Evolutionary conservation across 768 basidiomycete species (phyloP).

Genomic region (Trametes cingulata): DNA sequence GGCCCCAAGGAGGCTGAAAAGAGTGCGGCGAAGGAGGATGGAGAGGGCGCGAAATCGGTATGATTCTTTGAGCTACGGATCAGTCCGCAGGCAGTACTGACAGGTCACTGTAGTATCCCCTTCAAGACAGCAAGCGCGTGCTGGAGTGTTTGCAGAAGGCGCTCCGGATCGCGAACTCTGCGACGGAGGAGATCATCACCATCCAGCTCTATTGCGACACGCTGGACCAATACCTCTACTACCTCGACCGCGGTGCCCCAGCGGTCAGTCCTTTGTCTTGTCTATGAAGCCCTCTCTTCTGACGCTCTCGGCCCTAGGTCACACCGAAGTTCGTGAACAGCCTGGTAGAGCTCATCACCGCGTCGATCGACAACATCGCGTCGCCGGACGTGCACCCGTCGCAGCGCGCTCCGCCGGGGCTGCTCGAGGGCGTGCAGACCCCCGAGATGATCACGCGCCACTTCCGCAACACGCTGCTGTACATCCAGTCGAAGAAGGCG

Average conservation of each 20-base stretch:
- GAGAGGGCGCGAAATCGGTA: slow-evolving; percentile 41
- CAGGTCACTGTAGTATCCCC: slow-evolving; percentile 57
- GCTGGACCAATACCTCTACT: slow-evolving; percentile 93
- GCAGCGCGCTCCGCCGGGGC: slow-evolving; percentile 81
- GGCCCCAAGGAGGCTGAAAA: slow-evolving; percentile 33
- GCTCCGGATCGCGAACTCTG: slow-evolving; percentile 92
- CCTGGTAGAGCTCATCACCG: slow-evolving; percentile 92
- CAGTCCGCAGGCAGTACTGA: background rate
- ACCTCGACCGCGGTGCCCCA: slow-evolving; percentile 90
- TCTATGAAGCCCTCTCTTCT: background rate
- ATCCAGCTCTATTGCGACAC: slow-evolving; percentile 96
- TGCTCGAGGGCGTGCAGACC: slow-evolving; percentile 89
- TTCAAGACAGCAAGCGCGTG: slow-evolving; percentile 95
- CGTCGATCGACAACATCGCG: slow-evolving; percentile 89
- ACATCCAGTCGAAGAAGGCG: slow-evolving; percentile 80
- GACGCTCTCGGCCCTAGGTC: slow-evolving; percentile 50
- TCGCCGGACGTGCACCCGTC: slow-evolving; percentile 88
- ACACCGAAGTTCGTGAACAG: slow-evolving; percentile 97
- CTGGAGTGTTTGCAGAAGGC: slow-evolving; percentile 98
- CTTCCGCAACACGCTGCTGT: slow-evolving; percentile 85
- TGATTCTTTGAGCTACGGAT: slow-evolving; percentile 15
- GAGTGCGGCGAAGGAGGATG: slow-evolving; percentile 41
- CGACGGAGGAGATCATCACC: slow-evolving; percentile 95
- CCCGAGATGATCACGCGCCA: slow-evolving; percentile 94
- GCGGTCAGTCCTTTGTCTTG: slow-evolving; percentile 59